phyloP scores from a whole-genome alignment of 352 stramenopile genomes.

The Phytophthora multivora region DNA sequence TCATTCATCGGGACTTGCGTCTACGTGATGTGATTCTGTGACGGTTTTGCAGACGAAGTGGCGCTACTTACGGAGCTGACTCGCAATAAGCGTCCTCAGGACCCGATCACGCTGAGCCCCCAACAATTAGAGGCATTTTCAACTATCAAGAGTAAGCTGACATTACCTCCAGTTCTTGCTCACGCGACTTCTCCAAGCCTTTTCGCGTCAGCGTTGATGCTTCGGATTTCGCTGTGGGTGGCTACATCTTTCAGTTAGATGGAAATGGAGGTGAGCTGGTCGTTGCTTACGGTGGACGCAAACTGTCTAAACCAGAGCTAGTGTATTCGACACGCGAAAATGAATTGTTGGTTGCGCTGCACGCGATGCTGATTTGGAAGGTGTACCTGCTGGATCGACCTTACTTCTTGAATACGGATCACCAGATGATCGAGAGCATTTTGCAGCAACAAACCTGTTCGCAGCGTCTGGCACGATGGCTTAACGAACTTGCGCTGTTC shows the following conservation, averaged over 20 bases:
- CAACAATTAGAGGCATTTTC: background rate
- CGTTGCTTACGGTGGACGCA: background rate
- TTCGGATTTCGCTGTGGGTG: conserved; percentile 12
- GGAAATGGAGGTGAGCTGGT: background rate
- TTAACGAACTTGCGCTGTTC: background rate
- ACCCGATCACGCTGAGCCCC: background rate
- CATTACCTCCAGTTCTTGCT: conserved; percentile 4
- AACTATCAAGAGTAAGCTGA: conserved; percentile 4
- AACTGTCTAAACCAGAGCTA: background rate
- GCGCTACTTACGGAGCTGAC: background rate
- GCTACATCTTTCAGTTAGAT: conserved; percentile 24
- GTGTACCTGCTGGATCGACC: background rate
- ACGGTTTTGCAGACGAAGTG: background rate
- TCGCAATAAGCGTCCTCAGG: background rate
- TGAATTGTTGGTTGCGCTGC: background rate
- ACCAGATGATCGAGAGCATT: background rate
- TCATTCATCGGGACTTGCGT: conserved; percentile 12
- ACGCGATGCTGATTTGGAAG: conserved; percentile 1
- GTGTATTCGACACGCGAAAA: background rate
- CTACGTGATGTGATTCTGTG: conserved; percentile 16
- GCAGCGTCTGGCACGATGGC: background rate
- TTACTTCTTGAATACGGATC: conserved; percentile 1
- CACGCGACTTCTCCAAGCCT: conserved; percentile 3
- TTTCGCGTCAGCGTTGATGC: conserved; percentile 16
- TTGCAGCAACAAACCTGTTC: background rate